Percentiles rank a stretch among this genome's conserved stretches.
Conservation (phyloP, 805 yeast genomes). For the Scheffersomyces amazonensis region DNA sequence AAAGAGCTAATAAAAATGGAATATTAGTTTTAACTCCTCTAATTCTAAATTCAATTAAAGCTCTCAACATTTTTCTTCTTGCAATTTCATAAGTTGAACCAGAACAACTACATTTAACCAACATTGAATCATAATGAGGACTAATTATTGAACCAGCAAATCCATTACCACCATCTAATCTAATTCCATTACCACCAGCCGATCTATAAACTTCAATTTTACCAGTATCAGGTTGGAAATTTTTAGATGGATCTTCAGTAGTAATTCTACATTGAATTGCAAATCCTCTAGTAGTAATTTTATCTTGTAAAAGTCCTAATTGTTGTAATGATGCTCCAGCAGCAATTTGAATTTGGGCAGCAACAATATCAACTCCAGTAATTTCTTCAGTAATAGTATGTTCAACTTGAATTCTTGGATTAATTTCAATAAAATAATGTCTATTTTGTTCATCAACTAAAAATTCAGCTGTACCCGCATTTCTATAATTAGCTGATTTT, state of each 20-base stretch:
- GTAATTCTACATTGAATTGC: slow-evolving; percentile 99
- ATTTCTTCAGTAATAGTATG: slow-evolving; percentile 98
- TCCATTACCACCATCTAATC: slow-evolving; percentile 98
- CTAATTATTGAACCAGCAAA: slow-evolving; percentile 95
- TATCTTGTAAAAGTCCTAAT: slow-evolving; percentile 89
- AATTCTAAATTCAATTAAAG: slow-evolving; percentile 95
- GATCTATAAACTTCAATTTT: slow-evolving; percentile 97
- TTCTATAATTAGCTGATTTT: slow-evolving; percentile 80
- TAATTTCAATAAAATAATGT: slow-evolving; percentile 96
- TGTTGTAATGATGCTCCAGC: slow-evolving; percentile 95
- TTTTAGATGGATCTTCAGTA: slow-evolving; percentile 95
- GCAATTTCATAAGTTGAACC: slow-evolving; percentile 97
- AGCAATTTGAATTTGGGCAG: slow-evolving; percentile 98
- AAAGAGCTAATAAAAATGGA: slow-evolving; percentile 87
- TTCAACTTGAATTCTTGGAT: slow-evolving; percentile 97
- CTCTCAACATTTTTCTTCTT: slow-evolving; percentile 95
- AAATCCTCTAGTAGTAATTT: slow-evolving; percentile 93
- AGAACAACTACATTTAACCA: slow-evolving; percentile 96
- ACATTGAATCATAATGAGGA: slow-evolving; percentile 97
- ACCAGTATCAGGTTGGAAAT: slow-evolving; percentile 98
- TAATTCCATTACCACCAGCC: slow-evolving; percentile 98
- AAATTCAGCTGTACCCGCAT: slow-evolving; percentile 99
- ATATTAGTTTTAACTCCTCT: slow-evolving; percentile 99
- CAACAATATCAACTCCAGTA: slow-evolving; percentile 96
- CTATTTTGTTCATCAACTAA: slow-evolving; percentile 90